Evolutionary conservation across 371 early-diverging fungal genomes (phyloP).

Genomic region (Caulochytrium protostelioides): DNA sequence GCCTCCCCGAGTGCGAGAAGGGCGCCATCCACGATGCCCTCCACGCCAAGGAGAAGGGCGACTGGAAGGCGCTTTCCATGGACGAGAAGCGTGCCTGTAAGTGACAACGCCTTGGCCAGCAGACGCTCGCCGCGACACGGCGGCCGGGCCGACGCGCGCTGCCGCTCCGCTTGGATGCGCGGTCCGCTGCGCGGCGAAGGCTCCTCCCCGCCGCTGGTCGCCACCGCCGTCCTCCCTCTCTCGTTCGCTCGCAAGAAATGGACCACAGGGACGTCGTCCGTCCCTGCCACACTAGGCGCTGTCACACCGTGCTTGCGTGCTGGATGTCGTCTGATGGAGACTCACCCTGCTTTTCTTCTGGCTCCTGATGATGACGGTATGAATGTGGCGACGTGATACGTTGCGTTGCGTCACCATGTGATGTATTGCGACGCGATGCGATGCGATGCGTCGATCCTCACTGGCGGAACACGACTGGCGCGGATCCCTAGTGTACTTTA

Average conservation of each 20-base stretch:
- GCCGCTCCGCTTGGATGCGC: neutral
- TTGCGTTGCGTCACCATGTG: too few relatives aligned
- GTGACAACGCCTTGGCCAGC: slow-evolving; percentile 6
- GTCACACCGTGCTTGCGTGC: too few relatives aligned
- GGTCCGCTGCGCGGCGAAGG: neutral
- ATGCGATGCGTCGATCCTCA: too few relatives aligned
- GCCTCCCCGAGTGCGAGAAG: slow-evolving; percentile 65
- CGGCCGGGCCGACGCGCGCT: neutral
- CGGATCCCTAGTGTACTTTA: slow-evolving; percentile 65
- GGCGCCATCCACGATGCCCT: slow-evolving; percentile 56
- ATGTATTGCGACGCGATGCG: too few relatives aligned
- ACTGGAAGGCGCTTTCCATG: slow-evolving; percentile 73
- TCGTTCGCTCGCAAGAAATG: slow-evolving; percentile 2
- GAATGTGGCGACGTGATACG: too few relatives aligned
- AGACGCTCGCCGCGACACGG: neutral
- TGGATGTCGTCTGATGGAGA: too few relatives aligned
- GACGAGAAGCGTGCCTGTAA: slow-evolving; percentile 90
- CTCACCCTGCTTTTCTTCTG: too few relatives aligned
- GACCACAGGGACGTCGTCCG: neutral
- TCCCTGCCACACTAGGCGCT: neutral
- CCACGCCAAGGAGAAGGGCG: slow-evolving; percentile 64
- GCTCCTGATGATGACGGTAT: too few relatives aligned
- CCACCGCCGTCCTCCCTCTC: neutral
- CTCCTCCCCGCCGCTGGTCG: neutral
- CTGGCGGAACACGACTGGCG: too few relatives aligned